phyloP scores from a whole-genome alignment of 2,329 filamentous ascomycete genomes.

The Hymenoscyphus repandus region DNA sequence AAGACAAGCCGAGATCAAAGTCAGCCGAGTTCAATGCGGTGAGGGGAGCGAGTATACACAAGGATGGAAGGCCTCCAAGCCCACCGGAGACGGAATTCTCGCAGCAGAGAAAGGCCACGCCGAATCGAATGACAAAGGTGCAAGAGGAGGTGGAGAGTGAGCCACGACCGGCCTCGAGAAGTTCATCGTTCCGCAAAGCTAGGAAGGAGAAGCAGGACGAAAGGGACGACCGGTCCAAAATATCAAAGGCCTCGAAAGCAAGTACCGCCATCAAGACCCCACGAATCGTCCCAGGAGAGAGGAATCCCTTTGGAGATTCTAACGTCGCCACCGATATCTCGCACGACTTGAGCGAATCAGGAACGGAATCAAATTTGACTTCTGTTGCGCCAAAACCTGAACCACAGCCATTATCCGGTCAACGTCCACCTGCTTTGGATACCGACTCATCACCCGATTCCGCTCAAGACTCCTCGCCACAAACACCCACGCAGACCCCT shows the following conservation, averaged over 20 bases:
- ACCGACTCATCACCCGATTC: constrained; percentile 42
- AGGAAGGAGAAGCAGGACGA: constrained; percentile 15
- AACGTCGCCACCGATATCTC: constrained; percentile 10
- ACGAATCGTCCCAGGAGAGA: constrained; percentile 30
- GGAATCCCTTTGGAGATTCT: constrained; percentile 20
- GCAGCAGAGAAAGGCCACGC: constrained; percentile 33
- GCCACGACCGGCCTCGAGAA: constrained; percentile 39
- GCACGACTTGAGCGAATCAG: constrained; percentile 22
- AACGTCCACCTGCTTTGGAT: constrained; percentile 21
- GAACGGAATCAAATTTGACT: constrained; percentile 34
- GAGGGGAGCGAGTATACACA: constrained; percentile 39
- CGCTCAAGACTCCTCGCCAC: constrained; percentile 50
- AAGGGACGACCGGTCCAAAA: constrained; percentile 44
- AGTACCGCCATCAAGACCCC: constrained; percentile 47
- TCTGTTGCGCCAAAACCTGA: constrained; percentile 32
- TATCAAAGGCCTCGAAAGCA: constrained; percentile 52
- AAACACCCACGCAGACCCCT: constrained; percentile 52
- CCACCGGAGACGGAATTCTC: constrained; percentile 60
- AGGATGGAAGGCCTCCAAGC: constrained; percentile 51
- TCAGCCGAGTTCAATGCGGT: constrained; percentile 38
- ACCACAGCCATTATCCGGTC: constrained; percentile 34
- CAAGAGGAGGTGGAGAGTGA: constrained; percentile 35
- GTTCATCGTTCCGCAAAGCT: constrained; percentile 36
- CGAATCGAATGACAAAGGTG: constrained; percentile 33
- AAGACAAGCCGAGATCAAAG: constrained; percentile 42